These are phyloP conservation scores for Torrubiella hemipterigena DNA, from an alignment of 2,329 filamentous ascomycete species.

Conservation along the genomic window DNA sequence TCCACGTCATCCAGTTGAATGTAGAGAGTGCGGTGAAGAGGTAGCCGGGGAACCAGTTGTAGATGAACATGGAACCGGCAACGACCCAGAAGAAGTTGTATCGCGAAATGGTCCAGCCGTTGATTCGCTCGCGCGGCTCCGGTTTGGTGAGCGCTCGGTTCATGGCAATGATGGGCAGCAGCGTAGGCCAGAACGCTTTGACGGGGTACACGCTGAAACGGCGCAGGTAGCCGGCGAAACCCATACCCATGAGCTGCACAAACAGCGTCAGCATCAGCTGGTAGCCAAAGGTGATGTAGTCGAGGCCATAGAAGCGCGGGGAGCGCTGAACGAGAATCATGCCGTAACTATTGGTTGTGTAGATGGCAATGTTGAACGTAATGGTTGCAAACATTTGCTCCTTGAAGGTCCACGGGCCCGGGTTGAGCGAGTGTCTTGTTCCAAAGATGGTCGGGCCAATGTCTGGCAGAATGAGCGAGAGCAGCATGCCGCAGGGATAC, in stretches of 20 bases:
- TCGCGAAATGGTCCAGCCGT: slow-evolving; percentile 27
- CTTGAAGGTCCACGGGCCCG: slow-evolving; percentile 43
- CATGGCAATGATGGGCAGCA: slow-evolving; percentile 33
- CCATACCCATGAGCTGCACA: slow-evolving; percentile 43
- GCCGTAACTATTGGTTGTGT: slow-evolving; percentile 32
- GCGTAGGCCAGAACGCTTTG: slow-evolving; percentile 38
- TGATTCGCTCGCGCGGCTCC: slow-evolving; percentile 16
- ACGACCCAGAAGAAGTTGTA: slow-evolving; percentile 31
- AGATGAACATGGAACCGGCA: slow-evolving; percentile 34
- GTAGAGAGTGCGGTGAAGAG: slow-evolving; percentile 32
- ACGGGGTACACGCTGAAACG: slow-evolving; percentile 40
- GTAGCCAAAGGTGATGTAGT: slow-evolving; percentile 28
- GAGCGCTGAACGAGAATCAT: slow-evolving; percentile 33
- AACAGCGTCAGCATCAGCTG: slow-evolving; percentile 33
- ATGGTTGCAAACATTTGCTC: slow-evolving; percentile 49
- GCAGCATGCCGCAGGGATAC: slow-evolving; percentile 30
- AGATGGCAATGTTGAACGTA: slow-evolving; percentile 40
- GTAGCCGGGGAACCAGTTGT: slow-evolving; percentile 40
- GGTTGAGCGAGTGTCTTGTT: slow-evolving; percentile 32
- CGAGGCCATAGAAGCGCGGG: slow-evolving; percentile 29
- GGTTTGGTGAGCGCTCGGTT: slow-evolving; percentile 31
- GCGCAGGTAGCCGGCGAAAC: slow-evolving; percentile 36
- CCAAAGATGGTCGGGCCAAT: slow-evolving; percentile 31
- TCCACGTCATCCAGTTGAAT: slow-evolving; percentile 47
- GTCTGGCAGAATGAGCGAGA: slow-evolving; percentile 30